Percentiles rank a stretch among this genome's conserved stretches.
Conservation (phyloP, 345 rosid genomes). For the Fremontodendron californicum region DNA sequence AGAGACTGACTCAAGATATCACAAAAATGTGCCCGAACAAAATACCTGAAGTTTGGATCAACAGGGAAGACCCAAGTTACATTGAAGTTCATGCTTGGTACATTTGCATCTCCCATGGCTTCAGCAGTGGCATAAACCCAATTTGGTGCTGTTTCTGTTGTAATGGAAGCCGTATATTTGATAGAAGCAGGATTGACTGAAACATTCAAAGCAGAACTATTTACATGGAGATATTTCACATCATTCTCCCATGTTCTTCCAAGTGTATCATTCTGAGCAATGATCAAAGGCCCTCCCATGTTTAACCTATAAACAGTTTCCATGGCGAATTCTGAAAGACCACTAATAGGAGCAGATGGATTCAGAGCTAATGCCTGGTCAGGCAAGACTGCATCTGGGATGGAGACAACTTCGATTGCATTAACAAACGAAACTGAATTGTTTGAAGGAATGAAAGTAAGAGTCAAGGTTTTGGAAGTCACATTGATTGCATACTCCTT, state of each 20-base stretch:
- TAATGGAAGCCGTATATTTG: slow-evolving; percentile 41
- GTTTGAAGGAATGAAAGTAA: slow-evolving; percentile 69
- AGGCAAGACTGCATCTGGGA: slow-evolving; percentile 66
- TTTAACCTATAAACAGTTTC: slow-evolving; percentile 87
- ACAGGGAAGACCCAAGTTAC: slow-evolving; percentile 82
- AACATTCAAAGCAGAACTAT: slow-evolving; percentile 70
- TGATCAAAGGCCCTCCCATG: slow-evolving; percentile 88
- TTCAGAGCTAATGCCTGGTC: slow-evolving; percentile 66
- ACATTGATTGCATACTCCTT: slow-evolving; percentile 88
- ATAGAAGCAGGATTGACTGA: slow-evolving; percentile 63
- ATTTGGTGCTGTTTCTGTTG: slow-evolving; percentile 78
- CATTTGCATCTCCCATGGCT: slow-evolving; percentile 79
- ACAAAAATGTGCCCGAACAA: slow-evolving; percentile 86
- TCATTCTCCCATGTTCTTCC: slow-evolving; percentile 95
- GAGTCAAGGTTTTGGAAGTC: slow-evolving; percentile 56
- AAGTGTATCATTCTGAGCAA: slow-evolving; percentile 80
- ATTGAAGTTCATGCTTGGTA: slow-evolving; percentile 64
- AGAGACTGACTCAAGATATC: slow-evolving; percentile 70
- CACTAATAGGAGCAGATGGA: slow-evolving; percentile 54
- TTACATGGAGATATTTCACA: slow-evolving; percentile 63
- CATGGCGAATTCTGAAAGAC: slow-evolving; percentile 65
- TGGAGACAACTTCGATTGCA: slow-evolving; percentile 85
- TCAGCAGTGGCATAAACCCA: slow-evolving; percentile 90
- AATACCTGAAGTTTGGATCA: slow-evolving; percentile 64
- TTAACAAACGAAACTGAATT: slow-evolving; percentile 75